These are phyloP conservation scores for Telopea speciosissima DNA, from an alignment of 177 flowering plant genomes.

Conservation along the genomic window DNA sequence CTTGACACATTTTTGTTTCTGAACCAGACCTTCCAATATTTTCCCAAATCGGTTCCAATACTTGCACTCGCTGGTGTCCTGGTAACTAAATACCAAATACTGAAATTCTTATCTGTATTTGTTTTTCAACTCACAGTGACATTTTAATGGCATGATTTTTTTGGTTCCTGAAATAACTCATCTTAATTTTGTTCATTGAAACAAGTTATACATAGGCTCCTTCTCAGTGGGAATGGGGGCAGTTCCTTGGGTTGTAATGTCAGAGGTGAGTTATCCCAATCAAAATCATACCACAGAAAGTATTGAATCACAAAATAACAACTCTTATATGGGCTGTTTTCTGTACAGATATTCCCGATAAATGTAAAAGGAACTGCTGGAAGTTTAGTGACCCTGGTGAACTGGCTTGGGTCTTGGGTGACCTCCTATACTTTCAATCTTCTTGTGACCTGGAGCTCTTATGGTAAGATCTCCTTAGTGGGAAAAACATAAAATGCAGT, in stretches of 20 bases:
- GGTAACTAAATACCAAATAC: slow-evolving; percentile 12
- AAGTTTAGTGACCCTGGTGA: slow-evolving; percentile 18
- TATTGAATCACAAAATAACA: neutral
- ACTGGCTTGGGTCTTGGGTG: slow-evolving; percentile 23
- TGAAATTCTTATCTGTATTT: neutral
- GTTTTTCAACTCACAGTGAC: neutral
- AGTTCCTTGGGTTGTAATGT: slow-evolving; percentile 1
- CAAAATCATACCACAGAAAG: neutral
- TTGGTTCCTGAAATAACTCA: neutral
- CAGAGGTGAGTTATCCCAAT: neutral
- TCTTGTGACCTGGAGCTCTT: slow-evolving; percentile 16
- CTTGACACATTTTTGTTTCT: neutral
- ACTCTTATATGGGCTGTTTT: neutral
- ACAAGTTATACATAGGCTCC: neutral
- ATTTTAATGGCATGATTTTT: neutral
- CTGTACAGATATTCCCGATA: slow-evolving; percentile 17
- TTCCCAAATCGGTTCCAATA: slow-evolving; percentile 4
- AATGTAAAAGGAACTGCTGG: slow-evolving; percentile 20
- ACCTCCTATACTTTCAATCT: slow-evolving; percentile 20
- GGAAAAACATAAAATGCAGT: neutral
- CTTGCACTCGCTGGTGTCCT: slow-evolving; percentile 18
- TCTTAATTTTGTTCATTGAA: neutral
- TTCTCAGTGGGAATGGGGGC: neutral
- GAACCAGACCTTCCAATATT: slow-evolving; percentile 6
- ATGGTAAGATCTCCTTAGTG: slow-evolving; percentile 5